Evolutionary conservation across 768 basidiomycete genomes (phyloP).

Genomic region (Kwoniella dendrophila): DNA sequence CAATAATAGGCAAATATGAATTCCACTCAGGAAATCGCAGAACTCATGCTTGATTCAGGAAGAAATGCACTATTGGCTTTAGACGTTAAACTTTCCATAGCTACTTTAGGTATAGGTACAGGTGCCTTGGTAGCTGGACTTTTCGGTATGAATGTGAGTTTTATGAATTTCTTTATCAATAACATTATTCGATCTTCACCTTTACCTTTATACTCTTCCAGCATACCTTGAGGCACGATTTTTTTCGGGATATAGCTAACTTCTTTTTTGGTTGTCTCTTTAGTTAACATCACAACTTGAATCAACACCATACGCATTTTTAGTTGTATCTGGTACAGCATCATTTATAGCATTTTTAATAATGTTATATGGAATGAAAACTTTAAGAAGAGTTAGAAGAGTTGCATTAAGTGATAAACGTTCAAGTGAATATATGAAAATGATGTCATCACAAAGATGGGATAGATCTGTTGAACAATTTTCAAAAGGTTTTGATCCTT

Average conservation of each 20-base stretch:
- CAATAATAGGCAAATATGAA: constrained; percentile 78
- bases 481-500: constrained; percentile 19
- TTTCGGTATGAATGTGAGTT: constrained; percentile 92
- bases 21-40: constrained; percentile 97
- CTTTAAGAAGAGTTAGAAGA: constrained; percentile 55
- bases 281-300: constrained; percentile 78
- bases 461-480: constrained; percentile 23
- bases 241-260: not conserved
- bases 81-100: constrained; percentile 93
- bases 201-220: not conserved
- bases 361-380: constrained; percentile 69
- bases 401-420: constrained; percentile 50
- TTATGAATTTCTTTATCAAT: not conserved
- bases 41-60: constrained; percentile 93
- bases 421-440: not conserved
- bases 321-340: constrained; percentile 65
- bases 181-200: no score
- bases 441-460: constrained; percentile 22
- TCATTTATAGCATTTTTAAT: constrained; percentile 65
- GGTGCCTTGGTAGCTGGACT: constrained; percentile 87
- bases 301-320: constrained; percentile 72
- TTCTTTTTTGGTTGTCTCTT: not conserved
- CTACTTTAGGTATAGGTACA: constrained; percentile 86
- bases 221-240: not conserved
- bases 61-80: constrained; percentile 87